These are phyloP conservation scores for Emericellopsis atlantica DNA, from an alignment of 2,329 filamentous ascomycete species.

Conservation along the genomic window DNA sequence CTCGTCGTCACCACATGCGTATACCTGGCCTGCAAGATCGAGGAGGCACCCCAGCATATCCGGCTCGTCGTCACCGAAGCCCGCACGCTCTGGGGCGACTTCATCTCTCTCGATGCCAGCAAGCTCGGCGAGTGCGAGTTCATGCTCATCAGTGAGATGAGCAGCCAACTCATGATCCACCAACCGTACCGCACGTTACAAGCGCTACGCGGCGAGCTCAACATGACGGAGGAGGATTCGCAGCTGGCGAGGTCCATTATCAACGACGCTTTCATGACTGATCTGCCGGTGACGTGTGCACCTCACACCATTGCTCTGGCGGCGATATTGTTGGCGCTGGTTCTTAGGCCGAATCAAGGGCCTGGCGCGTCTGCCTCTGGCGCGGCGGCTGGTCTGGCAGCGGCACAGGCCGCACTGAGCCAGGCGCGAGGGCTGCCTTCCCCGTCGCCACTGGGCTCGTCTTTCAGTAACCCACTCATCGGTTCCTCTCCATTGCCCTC, in stretches of 20 bases:
- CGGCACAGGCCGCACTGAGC: constrained; percentile 33
- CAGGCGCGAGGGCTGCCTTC: constrained; percentile 23
- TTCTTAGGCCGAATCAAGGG: constrained; percentile 50
- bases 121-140: constrained; percentile 93
- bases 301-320: constrained; percentile 86
- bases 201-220: constrained; percentile 56
- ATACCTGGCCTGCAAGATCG: constrained; percentile 95
- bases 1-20: constrained; percentile 86
- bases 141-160: constrained; percentile 81
- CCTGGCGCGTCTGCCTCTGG: constrained; percentile 15
- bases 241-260: constrained; percentile 70
- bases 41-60: constrained; percentile 94
- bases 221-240: constrained; percentile 65
- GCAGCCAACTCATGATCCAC: constrained; percentile 77
- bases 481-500: neutral
- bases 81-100: constrained; percentile 71
- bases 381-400: constrained; percentile 30
- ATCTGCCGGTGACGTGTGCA: constrained; percentile 72
- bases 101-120: constrained; percentile 62
- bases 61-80: constrained; percentile 80
- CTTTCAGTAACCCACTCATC: neutral
- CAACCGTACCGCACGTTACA: constrained; percentile 78
- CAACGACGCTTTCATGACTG: constrained; percentile 88
- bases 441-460: constrained; percentile 3
- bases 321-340: constrained; percentile 72